Evolutionary conservation across 768 basidiomycete species (phyloP), one percentile per base, ranked within the genome.

Genomic region (Termitomyces sp.): DNA sequence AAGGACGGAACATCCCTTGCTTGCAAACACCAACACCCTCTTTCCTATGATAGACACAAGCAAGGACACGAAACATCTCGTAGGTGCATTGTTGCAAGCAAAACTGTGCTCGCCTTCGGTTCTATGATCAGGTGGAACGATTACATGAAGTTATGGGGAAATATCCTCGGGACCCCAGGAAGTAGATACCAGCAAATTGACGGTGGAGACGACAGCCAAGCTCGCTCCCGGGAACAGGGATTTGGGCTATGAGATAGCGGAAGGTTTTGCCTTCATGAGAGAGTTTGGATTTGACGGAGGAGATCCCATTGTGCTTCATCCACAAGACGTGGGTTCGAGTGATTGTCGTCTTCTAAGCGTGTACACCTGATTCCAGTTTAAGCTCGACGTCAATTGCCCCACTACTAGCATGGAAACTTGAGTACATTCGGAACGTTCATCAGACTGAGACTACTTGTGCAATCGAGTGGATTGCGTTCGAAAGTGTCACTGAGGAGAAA

Each of bases 91-190:
- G 46, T 33, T 61, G 7, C 54, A 50, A 32, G 33, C 39, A 61
- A 56, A 33, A 57, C 24, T 8, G 16, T 61, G 18, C 49, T 61
- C 4, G 60, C 55, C 28, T 61, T 61, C 49, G 60, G 60, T 20
- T 61, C 60, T 16, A 55, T 61, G 60, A 61, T 61, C 1, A 61
- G 60, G 55, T 61, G 54, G 55, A 45, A 36, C 32, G 55, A 45
- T 12, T 61, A 61, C 18, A 57, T 57, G 49, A 56, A 55, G 38
- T 20, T 61, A 7, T 61, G 60, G 55, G 54, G 55, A 4, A 9
- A 57, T 6, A 61, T 61, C 12, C 60, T 61, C 4, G 60, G 49
- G 11, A 13, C 40, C 2, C 55, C 58, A 20, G 40, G 46, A 28
- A 36, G 46, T 11, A 55, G 60, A 35, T 61, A 56, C 12, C 48